Evolutionary conservation across 208 protist species (phyloP), one percentile per base, ranked within the genome.

Genomic region (Hexamita inflata): DNA sequence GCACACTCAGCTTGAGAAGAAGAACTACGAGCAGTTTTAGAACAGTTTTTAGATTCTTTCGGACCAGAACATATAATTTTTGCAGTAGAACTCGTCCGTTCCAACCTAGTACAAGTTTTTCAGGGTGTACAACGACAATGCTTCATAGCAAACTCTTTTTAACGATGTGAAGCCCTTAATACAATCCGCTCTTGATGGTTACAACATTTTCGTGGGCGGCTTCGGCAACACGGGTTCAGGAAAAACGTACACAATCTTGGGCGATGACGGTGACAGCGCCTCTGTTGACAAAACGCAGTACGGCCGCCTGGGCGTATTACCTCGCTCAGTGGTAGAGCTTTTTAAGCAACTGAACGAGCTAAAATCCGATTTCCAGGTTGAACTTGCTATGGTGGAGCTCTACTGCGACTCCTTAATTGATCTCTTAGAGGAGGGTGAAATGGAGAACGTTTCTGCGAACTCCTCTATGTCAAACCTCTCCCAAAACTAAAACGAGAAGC

Each of bases 201-300:
- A 83, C 75, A 81, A 88, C 32, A 80, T 83, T 13, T 89, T 80
- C 73, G 87, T 93, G 29, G 89, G 92, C 64, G 85, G 86, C 2
- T 93, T 92, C 78, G 90, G 90, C 13, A 87, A 90, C 59, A 93
- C 90, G 15, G 88, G 88, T 30, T 81, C 77, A 24, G 88, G 89
- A 42, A 91, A 92, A 77, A 91, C 88, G 7, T 86, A 77, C 74
- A 90, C 86, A 2, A 88, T 90, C 82, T 66, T 86, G 35, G 86
- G 86, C 24, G 45, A 61, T 26, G 7, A 49, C 2, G 60, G 77
- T 24, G 39, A 85, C 13, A 49, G 49, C 42, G 87, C 82, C 30
- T 84, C n/a, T 24, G 9, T 19, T 15, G 53, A 58, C 19, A 40
- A 49, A n/a, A 45, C 11, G 4, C 9, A n/a, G 15, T 70, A 45